phyloP scores from a whole-genome alignment of 805 yeast species.

The Yamadazyma philogaea region DNA sequence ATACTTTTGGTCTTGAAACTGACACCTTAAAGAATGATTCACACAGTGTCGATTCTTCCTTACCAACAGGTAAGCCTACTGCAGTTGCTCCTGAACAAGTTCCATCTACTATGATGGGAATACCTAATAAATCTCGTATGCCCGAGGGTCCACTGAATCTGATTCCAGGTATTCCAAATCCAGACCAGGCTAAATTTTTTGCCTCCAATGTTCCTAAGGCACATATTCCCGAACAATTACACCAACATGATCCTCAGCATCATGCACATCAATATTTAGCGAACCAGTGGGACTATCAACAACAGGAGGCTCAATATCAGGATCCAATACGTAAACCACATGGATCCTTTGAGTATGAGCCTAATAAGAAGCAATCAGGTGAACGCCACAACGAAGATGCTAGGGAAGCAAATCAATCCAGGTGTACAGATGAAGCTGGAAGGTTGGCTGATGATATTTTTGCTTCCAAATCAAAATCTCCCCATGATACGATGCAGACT shows the following conservation, averaged over 20 bases:
- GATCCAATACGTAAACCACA: neutral
- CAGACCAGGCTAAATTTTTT: slow-evolving; percentile 17
- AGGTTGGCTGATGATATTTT: slow-evolving; percentile 42
- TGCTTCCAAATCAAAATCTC: slow-evolving; percentile 19
- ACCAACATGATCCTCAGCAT: slow-evolving; percentile 21
- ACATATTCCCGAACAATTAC: slow-evolving; percentile 21
- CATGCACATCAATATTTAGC: slow-evolving; percentile 20
- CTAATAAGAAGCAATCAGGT: slow-evolving; percentile 8
- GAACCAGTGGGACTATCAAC: slow-evolving; percentile 15
- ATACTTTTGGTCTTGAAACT: slow-evolving; percentile 21
- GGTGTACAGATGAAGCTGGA: slow-evolving; percentile 31
- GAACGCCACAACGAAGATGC: slow-evolving; percentile 32
- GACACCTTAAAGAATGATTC: slow-evolving; percentile 3
- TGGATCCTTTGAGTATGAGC: neutral
- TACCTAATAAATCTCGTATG: neutral
- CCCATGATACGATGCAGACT: slow-evolving; percentile 7
- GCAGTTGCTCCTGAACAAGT: neutral
- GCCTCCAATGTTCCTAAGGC: slow-evolving; percentile 14
- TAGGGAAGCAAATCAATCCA: slow-evolving; percentile 29
- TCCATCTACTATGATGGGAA: neutral
- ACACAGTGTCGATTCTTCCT: slow-evolving; percentile 4
- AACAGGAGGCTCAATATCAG: slow-evolving; percentile 5
- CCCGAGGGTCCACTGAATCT: neutral
- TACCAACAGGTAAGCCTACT: slow-evolving; percentile 1
- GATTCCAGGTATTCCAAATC: slow-evolving; percentile 7